A percentile compares a stretch with the other conserved stretches of the same genome.
phyloP scores from a whole-genome alignment of 2,329 filamentous ascomycete genomes.

The Fusarium abutilonis region DNA sequence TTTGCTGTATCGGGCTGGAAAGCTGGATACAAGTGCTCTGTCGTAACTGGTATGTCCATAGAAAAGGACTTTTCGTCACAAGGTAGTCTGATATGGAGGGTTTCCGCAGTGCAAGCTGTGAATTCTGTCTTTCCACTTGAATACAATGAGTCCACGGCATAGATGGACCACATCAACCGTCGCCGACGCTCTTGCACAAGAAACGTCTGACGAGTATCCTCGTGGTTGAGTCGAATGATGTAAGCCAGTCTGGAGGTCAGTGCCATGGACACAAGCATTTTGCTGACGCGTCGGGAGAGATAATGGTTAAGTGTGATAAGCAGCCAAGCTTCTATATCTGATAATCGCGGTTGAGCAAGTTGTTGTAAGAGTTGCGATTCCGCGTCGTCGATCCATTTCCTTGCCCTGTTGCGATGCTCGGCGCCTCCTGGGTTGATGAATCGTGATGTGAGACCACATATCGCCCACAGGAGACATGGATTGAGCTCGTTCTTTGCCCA shows the following conservation, averaged over 20 bases:
- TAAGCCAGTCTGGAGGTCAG: conserved; percentile 29
- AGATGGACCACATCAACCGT: conserved; percentile 41
- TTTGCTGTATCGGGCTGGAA: background rate
- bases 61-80: conserved; percentile 21
- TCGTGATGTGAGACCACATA: conserved; percentile 17
- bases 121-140: conserved; percentile 27
- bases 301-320: conserved; percentile 37
- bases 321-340: conserved; percentile 38
- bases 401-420: background rate
- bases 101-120: conserved; percentile 11
- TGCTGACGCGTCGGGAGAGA: conserved; percentile 33
- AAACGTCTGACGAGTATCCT: conserved; percentile 27
- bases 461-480: conserved; percentile 4
- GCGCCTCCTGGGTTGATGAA: conserved; percentile 3
- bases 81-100: conserved; percentile 7
- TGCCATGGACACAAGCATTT: conserved; percentile 37
- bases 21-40: background rate
- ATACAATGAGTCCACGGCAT: conserved; percentile 22
- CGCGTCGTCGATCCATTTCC: conserved; percentile 29
- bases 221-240: conserved; percentile 38
- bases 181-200: conserved; percentile 30
- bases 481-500: conserved; percentile 23
- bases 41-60: conserved; percentile 8
- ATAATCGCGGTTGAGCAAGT: conserved; percentile 24
- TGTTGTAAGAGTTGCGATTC: conserved; percentile 28